phyloP scores from a whole-genome alignment of 768 basidiomycete species.

The Tylopilus subfusipes region DNA sequence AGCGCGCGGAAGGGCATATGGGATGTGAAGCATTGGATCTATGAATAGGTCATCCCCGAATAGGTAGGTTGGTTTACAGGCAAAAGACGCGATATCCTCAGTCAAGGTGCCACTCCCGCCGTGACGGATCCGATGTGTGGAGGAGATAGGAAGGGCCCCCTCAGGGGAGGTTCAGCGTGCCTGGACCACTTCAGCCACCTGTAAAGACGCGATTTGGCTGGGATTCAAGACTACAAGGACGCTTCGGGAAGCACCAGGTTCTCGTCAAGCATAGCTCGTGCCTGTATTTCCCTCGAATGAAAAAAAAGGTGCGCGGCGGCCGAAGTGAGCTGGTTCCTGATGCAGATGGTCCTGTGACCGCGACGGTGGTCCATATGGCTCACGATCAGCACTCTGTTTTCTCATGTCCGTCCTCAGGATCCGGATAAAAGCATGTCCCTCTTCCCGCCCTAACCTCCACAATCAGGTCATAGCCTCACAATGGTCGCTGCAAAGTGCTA shows the following conservation, averaged over 20 bases:
- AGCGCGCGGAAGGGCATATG: not conserved
- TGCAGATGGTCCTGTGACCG: constrained; percentile 10
- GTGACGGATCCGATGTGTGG: constrained; percentile 10
- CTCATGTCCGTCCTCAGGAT: constrained; percentile 19
- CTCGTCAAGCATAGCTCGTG: constrained; percentile 9
- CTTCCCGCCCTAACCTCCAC: not conserved
- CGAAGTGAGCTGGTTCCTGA: constrained; percentile 26
- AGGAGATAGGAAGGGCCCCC: constrained; percentile 2
- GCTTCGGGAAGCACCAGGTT: constrained; percentile 17
- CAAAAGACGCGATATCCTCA: not conserved
- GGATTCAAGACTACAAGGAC: not conserved
- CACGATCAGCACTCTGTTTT: constrained; percentile 18
- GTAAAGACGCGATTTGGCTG: constrained; percentile 9
- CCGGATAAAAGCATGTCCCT: constrained; percentile 22
- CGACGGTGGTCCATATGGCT: constrained; percentile 15
- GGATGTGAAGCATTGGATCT: not conserved
- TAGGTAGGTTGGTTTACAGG: not conserved
- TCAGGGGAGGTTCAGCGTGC: constrained; percentile 1
- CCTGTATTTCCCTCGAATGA: constrained; percentile 20
- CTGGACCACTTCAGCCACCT: not conserved
- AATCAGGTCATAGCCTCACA: constrained; percentile 2
- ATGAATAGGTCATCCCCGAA: not conserved
- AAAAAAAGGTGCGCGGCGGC: constrained; percentile 23
- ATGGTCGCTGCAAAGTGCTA: constrained; percentile 22
- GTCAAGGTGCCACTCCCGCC: not conserved